Evolutionary conservation across 1,284 basidiomycete genomes (phyloP), one percentile per base, ranked within the genome.

Genomic region (Peniophora sp.): DNA sequence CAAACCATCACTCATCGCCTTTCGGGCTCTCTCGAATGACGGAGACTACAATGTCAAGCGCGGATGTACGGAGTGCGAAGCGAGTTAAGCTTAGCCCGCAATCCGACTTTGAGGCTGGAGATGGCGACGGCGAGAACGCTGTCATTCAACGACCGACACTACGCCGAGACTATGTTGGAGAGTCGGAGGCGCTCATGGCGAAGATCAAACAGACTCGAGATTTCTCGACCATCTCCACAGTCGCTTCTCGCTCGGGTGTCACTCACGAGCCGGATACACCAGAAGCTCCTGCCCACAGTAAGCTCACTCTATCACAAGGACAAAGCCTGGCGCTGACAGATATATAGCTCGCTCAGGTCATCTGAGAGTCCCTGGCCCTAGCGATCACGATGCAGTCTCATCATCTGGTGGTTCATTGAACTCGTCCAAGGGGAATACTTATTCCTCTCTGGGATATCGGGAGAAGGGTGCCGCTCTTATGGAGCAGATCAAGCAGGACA

Each of bases 401-500:
- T 32, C 27, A 32, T 32, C 27, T 32, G 27, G 27, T n/a, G 38
- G 38, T 20, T 41, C 38, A 17, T n/a, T 41, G 38, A 20, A 20
- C 19, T 41, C 38, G 19, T 41, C 38, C 16, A 41, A 41, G 38
- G 38, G 44, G 10, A 45, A 22, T 22, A 58, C 56, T 0, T 78
- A 78, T 52, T 82, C 82, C 0, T 83, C 85, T 16, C 69, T 81
- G 25, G 79, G 75, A 11, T 88, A 89, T 61, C 76, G 89, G 36
- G 73, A 81, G 57, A 81, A 89, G 57, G 91, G 87, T 3, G 86
- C 80, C 11, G 80, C 76, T 36, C 68, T 93, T 45, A 91, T 94
- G 86, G 85, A 84, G 16, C 86, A 89, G 56, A 90, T 92, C 55
- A 85, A 86, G 65, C 74, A 72, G 51, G 85, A 89, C 57, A 78